These are phyloP conservation scores for Plasmopara muralis DNA, from an alignment of 352 stramenopile species.

Conservation along the genomic window DNA sequence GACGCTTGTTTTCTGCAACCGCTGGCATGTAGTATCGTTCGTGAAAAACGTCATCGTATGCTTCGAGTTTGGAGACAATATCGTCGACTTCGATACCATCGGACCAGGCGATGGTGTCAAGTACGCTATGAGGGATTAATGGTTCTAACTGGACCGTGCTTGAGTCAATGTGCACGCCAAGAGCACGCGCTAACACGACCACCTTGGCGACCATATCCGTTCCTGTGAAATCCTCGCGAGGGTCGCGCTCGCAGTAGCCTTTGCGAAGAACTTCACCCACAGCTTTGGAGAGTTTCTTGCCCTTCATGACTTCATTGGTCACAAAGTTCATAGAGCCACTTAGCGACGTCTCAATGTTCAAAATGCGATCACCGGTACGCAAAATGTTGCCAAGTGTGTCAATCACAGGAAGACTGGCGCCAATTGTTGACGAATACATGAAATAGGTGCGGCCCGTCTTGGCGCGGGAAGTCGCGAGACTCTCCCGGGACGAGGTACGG, in stretches of 20 bases:
- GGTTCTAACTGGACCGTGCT: conserved; percentile 46
- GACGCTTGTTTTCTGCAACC: conserved; percentile 35
- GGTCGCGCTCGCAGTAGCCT: conserved; percentile 65
- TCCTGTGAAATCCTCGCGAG: conserved; percentile 60
- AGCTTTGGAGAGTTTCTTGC: conserved; percentile 48
- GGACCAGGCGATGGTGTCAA: conserved; percentile 44
- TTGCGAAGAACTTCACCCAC: conserved; percentile 39
- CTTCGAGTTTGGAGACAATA: conserved; percentile 40
- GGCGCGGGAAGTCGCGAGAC: conserved; percentile 33
- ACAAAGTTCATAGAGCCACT: conserved; percentile 72
- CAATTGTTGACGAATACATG: conserved; percentile 78
- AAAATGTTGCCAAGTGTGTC: conserved; percentile 73
- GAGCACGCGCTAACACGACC: conserved; percentile 52
- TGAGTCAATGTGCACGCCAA: conserved; percentile 45
- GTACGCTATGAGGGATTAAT: conserved; percentile 37
- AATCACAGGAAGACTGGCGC: conserved; percentile 59
- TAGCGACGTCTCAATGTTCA: conserved; percentile 48
- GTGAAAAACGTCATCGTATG: conserved; percentile 51
- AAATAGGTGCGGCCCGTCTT: conserved; percentile 55
- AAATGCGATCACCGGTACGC: conserved; percentile 59
- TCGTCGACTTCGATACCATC: conserved; percentile 38
- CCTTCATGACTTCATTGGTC: conserved; percentile 70
- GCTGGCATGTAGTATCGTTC: conserved; percentile 46
- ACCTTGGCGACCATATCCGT: conserved; percentile 66
- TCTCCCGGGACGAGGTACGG: conserved; percentile 48